Base-by-base conservation (phyloP, 345 rosid genomes). In the Citrus medica region DNA sequence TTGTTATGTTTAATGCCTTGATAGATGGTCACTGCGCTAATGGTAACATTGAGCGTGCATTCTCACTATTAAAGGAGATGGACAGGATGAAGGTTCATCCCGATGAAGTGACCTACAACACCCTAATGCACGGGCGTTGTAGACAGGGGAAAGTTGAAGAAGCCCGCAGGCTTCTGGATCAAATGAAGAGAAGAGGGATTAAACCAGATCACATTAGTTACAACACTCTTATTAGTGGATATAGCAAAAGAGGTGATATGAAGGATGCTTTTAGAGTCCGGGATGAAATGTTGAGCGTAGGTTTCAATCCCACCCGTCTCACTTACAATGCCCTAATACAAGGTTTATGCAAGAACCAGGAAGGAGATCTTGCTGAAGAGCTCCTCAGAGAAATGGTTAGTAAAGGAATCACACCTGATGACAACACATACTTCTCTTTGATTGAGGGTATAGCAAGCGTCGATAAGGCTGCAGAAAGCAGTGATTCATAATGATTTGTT, bases 91-190 rank as follows among this genome's bases (percentile, higher is more conserved):
- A 80, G 67, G 82, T 94, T n/a, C 8, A 68, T 78, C 97, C 97
- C 6, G 97, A 96, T 82, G 99, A 96, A 53, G 94, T 92, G 82
- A 96, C 99, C 3, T 94, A 86, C 81, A 94, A 96, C 82, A 90
- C 97, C 62, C 83, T 94, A 68, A 92, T 96, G 98, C 87, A 87
- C 53, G 99, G 99, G 37, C 91, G 53, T 22, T 96, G 97, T 83
- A 86, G 82, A 83, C 89, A 88, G 83, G 98, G 95, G 2, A 96
- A 87, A 77, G 92, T 96, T 2, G 92, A 94, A 82, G 90, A 90
- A 88, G 99, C 99, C 78, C 91, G 97, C 71, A 88, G 85, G 78
- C 86, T 94, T 74, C 89, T 96, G 46, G 89, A 85, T n/a, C 92
- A 86, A 83, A 96, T 91, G 97, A 90, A 92, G 85, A 85, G 80